Conservation (phyloP, 768 basidiomycete genomes). For the Pleurotus tuber-regium region DNA sequence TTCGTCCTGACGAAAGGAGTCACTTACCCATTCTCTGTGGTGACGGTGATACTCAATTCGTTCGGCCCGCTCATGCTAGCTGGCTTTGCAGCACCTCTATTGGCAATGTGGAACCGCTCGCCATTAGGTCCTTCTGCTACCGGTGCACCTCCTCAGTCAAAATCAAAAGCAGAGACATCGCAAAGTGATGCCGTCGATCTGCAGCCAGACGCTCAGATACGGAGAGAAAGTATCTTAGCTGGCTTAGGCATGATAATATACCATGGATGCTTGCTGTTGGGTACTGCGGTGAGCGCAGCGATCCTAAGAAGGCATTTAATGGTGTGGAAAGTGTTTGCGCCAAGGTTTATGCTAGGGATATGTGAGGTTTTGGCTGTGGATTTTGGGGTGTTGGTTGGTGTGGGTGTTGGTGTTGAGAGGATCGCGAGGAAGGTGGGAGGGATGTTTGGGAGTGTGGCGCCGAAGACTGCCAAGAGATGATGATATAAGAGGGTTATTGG, state of each 20-base stretch:
- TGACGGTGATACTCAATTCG: conserved; percentile 76
- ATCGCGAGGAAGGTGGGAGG: conserved; percentile 27
- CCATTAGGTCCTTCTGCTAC: conserved; percentile 40
- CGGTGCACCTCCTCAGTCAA: not conserved
- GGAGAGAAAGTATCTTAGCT: conserved; percentile 46
- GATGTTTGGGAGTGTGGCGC: conserved; percentile 21
- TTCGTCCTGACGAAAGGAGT: conserved; percentile 77
- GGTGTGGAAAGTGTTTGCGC: conserved; percentile 99
- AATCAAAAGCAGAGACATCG: conserved; percentile 2
- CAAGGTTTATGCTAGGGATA: conserved; percentile 84
- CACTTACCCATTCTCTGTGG: conserved; percentile 67
- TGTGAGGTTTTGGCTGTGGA: conserved; percentile 70
- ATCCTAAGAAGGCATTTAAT: conserved; percentile 83
- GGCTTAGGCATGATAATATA: conserved; percentile 69
- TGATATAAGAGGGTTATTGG: too few relatives aligned
- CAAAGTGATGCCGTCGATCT: conserved; percentile 3
- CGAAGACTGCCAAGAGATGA: not conserved
- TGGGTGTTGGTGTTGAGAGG: conserved; percentile 54
- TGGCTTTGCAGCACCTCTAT: conserved; percentile 61
- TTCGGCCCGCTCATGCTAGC: conserved; percentile 72
- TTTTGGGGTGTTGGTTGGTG: conserved; percentile 58
- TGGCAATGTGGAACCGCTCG: conserved; percentile 81
- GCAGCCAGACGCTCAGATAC: conserved; percentile 29
- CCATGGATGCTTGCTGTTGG: conserved; percentile 60
- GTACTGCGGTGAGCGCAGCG: conserved; percentile 71